phyloP scores from a whole-genome alignment of 768 basidiomycete genomes.

The Pleurotus pulmonarius region DNA sequence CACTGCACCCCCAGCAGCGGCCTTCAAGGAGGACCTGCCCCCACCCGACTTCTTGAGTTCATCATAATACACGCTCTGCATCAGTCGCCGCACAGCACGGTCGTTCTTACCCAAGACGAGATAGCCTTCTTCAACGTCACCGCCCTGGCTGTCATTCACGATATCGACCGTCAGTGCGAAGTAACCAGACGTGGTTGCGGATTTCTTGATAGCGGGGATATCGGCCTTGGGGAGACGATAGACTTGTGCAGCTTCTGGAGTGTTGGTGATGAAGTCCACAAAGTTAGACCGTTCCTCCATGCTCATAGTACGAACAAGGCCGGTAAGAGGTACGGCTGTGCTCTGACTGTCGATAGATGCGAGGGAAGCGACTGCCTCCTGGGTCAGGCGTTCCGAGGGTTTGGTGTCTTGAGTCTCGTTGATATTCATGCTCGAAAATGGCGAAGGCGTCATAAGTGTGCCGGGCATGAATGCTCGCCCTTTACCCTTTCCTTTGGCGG shows the following conservation, averaged over 20 bases:
- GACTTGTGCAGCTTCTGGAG: slow-evolving; percentile 40
- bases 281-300: slow-evolving; percentile 48
- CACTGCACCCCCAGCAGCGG: slow-evolving; percentile 53
- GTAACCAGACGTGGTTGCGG: slow-evolving; percentile 42
- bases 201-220: slow-evolving; percentile 32
- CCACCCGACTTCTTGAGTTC: slow-evolving; percentile 10
- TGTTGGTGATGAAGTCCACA: slow-evolving; percentile 37
- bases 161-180: slow-evolving; percentile 33
- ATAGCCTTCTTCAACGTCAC: slow-evolving; percentile 34
- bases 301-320: slow-evolving; percentile 50
- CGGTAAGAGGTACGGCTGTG: slow-evolving; percentile 13
- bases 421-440: slow-evolving; percentile 33
- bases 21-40: slow-evolving; percentile 21
- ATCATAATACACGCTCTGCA: slow-evolving; percentile 27
- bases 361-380: slow-evolving; percentile 10
- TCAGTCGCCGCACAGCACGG: slow-evolving; percentile 39
- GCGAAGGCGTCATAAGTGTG: slow-evolving; percentile 47
- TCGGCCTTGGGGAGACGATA: slow-evolving; percentile 45
- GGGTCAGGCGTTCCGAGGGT: slow-evolving; percentile 18
- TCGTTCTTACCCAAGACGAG: slow-evolving; percentile 52
- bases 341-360: slow-evolving; percentile 10
- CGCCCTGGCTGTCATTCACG: slow-evolving; percentile 19
- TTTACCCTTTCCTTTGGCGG: slow-evolving; percentile 19
- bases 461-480: slow-evolving; percentile 50
- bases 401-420: slow-evolving; percentile 7